Evolutionary conservation across 2,329 filamentous ascomycete genomes (phyloP), one percentile per base, ranked within the genome.

Genomic region (Phaeophleospora eucalypticola): DNA sequence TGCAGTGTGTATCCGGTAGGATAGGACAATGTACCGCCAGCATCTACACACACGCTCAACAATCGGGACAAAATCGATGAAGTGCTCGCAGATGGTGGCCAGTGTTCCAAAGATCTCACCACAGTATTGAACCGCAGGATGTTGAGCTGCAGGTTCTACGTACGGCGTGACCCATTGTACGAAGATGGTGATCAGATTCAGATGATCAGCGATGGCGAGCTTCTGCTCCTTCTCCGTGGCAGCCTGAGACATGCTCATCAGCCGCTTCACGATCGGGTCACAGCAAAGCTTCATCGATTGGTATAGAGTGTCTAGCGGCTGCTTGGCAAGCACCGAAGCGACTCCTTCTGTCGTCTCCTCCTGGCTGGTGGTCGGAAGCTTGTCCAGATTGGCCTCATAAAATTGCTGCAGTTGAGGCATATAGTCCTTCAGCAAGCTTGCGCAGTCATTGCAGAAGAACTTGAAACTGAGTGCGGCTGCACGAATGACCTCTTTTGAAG

Each of bases 321-420:
- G 90, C 41, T 86, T 89, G 9, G 89, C 87, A 43, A 98, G 84
- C 14, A 98, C 90, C 40, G 84, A 87, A 9, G 93, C 90, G 37
- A 97, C 90, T 55, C 93, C 93, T 65, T 98, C 91, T 0, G 93
- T 97, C 41, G 98, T 81, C 68, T 98, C 93, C 66, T 97, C 90
- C 69, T 96, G 90, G 65, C 91, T 97, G 36, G 82, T 76, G 10
- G 84, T 81, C 6, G 90, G 90, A 14, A 98, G 76, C 58, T 85
- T 87, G 66, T 95, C 88, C 32, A 97, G 78, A 38, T 95, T 85
- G 55, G 87, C 84, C 61, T 95, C 83, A 67, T 96, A 98, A 67
- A 98, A 98, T 3, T 83, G 79, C 67, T 98, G 93, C 14, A 98
- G 77, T 60, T 95, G 88, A 7, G 83, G 68, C 29, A 95, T 87